Percentiles rank a stretch among this genome's conserved stretches.
These are phyloP conservation scores for Lepidium aucheri DNA, from an alignment of 345 rosid species.

Conservation along the genomic window DNA sequence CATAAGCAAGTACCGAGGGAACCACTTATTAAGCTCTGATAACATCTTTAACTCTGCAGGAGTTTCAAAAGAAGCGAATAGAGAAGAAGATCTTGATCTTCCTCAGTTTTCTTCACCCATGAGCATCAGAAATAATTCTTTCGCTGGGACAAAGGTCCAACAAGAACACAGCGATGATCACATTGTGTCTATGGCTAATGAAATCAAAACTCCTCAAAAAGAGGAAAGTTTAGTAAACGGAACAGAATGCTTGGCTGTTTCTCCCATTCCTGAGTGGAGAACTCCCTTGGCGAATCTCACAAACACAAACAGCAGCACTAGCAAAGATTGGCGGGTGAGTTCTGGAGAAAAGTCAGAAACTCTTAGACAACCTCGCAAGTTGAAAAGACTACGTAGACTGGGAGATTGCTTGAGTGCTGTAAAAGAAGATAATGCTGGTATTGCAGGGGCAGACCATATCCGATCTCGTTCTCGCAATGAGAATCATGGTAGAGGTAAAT, in stretches of 20 bases:
- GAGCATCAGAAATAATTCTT: conserved; percentile 22
- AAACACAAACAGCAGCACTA: conserved; percentile 27
- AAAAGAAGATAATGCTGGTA: conserved; percentile 30
- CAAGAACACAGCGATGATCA: not conserved
- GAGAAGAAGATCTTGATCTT: conserved; percentile 22
- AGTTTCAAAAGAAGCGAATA: conserved; percentile 11
- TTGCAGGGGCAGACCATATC: conserved; percentile 16
- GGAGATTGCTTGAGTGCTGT: conserved; percentile 36
- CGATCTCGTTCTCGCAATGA: conserved; percentile 24
- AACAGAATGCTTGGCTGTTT: conserved; percentile 21
- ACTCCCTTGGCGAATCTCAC: conserved; percentile 31
- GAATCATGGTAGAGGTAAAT: conserved; percentile 40
- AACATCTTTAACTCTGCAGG: conserved; percentile 36
- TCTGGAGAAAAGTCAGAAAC: conserved; percentile 45
- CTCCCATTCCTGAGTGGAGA: conserved; percentile 31
- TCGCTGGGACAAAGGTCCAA: conserved; percentile 21
- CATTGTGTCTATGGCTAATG: conserved; percentile 8
- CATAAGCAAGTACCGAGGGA: not conserved
- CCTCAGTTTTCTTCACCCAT: conserved; percentile 31
- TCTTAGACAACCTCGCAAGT: conserved; percentile 35
- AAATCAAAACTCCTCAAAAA: conserved; percentile 24
- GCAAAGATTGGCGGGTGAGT: conserved; percentile 61
- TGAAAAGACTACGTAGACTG: conserved; percentile 74
- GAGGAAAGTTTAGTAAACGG: conserved; percentile 16
- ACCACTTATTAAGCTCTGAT: not conserved